A percentile compares a stretch with the other conserved stretches of the same genome.
These are phyloP conservation scores for Leucosporidium scottii DNA, from an alignment of 768 basidiomycete genomes.

Conservation along the genomic window DNA sequence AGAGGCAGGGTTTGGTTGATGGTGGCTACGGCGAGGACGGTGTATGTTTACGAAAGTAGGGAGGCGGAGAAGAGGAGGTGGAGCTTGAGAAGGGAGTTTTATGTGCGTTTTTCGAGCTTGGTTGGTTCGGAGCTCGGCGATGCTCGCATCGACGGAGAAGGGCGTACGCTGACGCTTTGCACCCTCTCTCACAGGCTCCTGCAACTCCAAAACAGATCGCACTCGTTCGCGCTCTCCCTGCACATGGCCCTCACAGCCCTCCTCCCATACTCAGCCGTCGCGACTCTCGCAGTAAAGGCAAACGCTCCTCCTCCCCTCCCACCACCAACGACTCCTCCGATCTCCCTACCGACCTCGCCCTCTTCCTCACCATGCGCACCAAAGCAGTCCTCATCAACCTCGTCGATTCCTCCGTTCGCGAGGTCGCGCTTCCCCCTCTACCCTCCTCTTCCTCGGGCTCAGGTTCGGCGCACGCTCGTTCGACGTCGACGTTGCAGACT, in stretches of 20 bases:
- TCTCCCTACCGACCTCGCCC: constrained; percentile 7
- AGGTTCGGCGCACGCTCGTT: too few species aligned
- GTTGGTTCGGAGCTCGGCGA: too few species aligned
- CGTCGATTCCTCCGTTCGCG: constrained; percentile 5
- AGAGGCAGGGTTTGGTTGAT: constrained; percentile 1
- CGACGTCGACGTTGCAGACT: neutral
- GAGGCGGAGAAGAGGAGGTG: constrained; percentile 4
- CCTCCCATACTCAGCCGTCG: neutral
- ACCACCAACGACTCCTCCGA: neutral
- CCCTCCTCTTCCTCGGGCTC: neutral
- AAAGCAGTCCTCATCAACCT: constrained; percentile 20
- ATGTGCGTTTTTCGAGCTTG: neutral
- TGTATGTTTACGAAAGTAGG: constrained; percentile 14
- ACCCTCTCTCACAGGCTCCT: constrained; percentile 9
- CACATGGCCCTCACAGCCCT: neutral
- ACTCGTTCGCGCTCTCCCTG: constrained; percentile 7
- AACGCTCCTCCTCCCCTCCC: neutral
- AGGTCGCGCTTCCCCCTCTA: neutral
- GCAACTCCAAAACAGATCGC: constrained; percentile 15
- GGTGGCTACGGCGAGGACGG: constrained; percentile 11
- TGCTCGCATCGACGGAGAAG: too few species aligned
- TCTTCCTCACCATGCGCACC: constrained; percentile 16
- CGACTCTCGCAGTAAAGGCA: neutral
- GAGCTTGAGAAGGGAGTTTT: constrained; percentile 16
- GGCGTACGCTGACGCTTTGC: neutral